Percentiles rank a stretch among this genome's conserved stretches.
Conservation (phyloP, 2,329 filamentous ascomycete genomes). For the Aspergillus brunneoviolaceus region DNA sequence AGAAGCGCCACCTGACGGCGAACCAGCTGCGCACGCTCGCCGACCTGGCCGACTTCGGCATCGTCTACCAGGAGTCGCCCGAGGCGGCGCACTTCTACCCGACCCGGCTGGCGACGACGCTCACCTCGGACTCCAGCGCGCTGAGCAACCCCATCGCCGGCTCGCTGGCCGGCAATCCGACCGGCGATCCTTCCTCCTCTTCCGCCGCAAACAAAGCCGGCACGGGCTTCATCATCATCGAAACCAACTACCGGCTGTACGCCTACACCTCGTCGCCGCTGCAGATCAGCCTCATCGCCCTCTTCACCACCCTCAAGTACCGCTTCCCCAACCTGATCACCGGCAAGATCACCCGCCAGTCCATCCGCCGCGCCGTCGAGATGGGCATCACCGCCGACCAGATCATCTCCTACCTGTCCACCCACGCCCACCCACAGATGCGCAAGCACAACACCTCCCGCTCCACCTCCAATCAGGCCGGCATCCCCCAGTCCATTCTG, state of each 20-base stretch:
- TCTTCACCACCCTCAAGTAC: conserved; percentile 84
- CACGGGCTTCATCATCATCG: conserved; percentile 83
- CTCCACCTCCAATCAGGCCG: conserved; percentile 40
- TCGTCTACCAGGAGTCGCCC: conserved; percentile 66
- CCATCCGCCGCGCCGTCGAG: conserved; percentile 80
- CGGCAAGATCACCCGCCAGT: conserved; percentile 84
- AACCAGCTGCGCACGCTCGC: conserved; percentile 87
- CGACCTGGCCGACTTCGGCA: conserved; percentile 85
- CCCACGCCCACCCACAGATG: conserved; percentile 94
- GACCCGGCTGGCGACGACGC: conserved; percentile 87
- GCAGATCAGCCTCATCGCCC: conserved; percentile 87
- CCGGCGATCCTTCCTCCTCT: conserved; percentile 27
- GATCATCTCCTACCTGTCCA: conserved; percentile 87
- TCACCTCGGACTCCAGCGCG: conserved; percentile 73
- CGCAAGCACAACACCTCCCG: conserved; percentile 56
- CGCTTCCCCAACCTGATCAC: conserved; percentile 94
- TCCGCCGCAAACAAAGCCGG: conserved; percentile 22
- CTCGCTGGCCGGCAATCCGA: conserved; percentile 49
- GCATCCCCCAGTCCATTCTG: conserved; percentile 62
- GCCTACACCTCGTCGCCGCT: conserved; percentile 93
- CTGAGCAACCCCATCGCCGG: conserved; percentile 71
- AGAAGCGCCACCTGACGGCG: conserved; percentile 76
- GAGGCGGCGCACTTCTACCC: conserved; percentile 69
- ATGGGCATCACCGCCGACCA: conserved; percentile 93
- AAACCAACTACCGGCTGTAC: conserved; percentile 97